Evolutionary conservation across 2,329 filamentous ascomycete species (phyloP).

Genomic region (Botryosphaeria dothidea): DNA sequence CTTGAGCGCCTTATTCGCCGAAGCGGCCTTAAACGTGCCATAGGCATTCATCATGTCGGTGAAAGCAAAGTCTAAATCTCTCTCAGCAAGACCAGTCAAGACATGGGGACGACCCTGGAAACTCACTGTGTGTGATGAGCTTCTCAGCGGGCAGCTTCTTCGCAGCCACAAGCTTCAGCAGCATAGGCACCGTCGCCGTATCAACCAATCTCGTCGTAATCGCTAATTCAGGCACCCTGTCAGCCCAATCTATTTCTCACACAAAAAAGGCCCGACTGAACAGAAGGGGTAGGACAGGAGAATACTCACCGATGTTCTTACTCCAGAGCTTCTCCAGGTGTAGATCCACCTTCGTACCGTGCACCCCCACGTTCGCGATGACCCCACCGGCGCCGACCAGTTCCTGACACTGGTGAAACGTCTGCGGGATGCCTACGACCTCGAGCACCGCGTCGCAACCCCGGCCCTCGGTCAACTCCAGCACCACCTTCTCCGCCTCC

Average conservation of each 20-base stretch:
- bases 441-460: conserved; percentile 62
- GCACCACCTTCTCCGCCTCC: conserved; percentile 41
- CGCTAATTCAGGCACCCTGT: conserved; percentile 25
- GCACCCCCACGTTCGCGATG: conserved; percentile 61
- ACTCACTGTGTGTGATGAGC: conserved; percentile 46
- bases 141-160: conserved; percentile 44
- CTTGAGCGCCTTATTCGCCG: conserved; percentile 47
- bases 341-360: conserved; percentile 55
- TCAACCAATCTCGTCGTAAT: conserved; percentile 54
- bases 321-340: conserved; percentile 58
- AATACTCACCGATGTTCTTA: conserved; percentile 52
- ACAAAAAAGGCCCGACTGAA: background rate
- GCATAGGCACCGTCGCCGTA: conserved; percentile 50
- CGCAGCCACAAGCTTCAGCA: conserved; percentile 48
- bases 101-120: too few relatives aligned
- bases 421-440: conserved; percentile 56
- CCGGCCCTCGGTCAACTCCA: conserved; percentile 49
- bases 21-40: conserved; percentile 44
- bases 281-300: background rate
- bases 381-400: conserved; percentile 55
- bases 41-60: conserved; percentile 48
- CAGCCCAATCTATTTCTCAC: background rate
- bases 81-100: background rate
- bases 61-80: conserved; percentile 38
- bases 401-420: conserved; percentile 56